A percentile compares a stretch with the other conserved stretches of the same genome.
Evolutionary conservation across 1,284 basidiomycete genomes (phyloP).

Genomic region (Boletus smithii): DNA sequence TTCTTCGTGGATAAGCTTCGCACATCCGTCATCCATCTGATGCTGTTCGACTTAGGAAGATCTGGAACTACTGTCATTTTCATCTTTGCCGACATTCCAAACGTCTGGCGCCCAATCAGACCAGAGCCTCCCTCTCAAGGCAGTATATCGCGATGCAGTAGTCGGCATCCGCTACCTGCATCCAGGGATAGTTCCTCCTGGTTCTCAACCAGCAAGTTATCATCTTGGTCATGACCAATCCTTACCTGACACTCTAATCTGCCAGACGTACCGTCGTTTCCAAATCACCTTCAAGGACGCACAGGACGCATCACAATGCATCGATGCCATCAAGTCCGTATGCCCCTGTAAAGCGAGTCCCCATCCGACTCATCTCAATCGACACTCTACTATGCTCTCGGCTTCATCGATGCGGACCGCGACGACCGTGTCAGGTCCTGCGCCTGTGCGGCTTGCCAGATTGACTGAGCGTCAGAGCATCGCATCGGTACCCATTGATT

Average conservation of each 20-base stretch:
- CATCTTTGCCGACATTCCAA: slow-evolving; percentile 37
- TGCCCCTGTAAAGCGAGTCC: slow-evolving; percentile 67
- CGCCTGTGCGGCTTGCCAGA: not conserved
- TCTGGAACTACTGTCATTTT: slow-evolving; percentile 65
- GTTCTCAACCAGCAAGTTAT: slow-evolving; percentile 40
- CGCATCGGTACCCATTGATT: not conserved
- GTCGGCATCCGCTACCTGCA: slow-evolving; percentile 72
- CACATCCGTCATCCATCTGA: not conserved
- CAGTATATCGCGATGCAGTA: slow-evolving; percentile 66
- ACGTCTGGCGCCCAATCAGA: slow-evolving; percentile 27
- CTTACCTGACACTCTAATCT: slow-evolving; percentile 11
- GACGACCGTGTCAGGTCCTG: slow-evolving; percentile 12
- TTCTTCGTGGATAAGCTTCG: not conserved
- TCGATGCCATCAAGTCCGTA: slow-evolving; percentile 58
- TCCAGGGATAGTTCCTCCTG: slow-evolving; percentile 39
- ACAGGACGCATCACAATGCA: slow-evolving; percentile 50
- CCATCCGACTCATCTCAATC: slow-evolving; percentile 18
- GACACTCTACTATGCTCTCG: slow-evolving; percentile 22
- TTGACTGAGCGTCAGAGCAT: slow-evolving; percentile 10
- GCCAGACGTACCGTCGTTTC: slow-evolving; percentile 64
- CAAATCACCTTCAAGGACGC: slow-evolving; percentile 62
- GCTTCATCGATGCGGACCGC: slow-evolving; percentile 15
- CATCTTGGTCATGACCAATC: not conserved
- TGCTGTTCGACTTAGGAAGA: slow-evolving; percentile 53
- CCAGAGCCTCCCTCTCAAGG: slow-evolving; percentile 66